Evolutionary conservation across 129 eudicot species (phyloP).

Genomic region (Sambucus nigra): DNA sequence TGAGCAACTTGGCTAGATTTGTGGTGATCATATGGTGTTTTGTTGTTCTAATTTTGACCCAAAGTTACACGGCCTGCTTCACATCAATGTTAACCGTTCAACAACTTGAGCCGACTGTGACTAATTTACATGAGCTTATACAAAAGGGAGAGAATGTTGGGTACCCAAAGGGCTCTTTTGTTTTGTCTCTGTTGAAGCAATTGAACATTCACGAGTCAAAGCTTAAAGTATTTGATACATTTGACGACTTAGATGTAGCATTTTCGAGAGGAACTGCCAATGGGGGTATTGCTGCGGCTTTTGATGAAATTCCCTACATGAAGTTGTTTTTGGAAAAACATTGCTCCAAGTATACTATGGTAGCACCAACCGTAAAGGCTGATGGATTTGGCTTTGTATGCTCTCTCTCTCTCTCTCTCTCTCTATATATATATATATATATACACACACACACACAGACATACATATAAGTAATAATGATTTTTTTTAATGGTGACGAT

Average conservation of each 20-base stretch:
- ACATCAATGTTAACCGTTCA: constrained; percentile 58
- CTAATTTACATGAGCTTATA: constrained; percentile 23
- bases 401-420: constrained; percentile 12
- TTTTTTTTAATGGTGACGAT: background rate
- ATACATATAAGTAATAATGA: background rate
- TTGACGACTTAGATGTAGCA: constrained; percentile 15
- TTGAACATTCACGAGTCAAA: constrained; percentile 18
- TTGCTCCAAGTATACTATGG: constrained; percentile 24
- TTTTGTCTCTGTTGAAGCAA: constrained; percentile 15
- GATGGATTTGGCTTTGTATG: constrained; percentile 51
- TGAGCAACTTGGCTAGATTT: constrained; percentile 41
- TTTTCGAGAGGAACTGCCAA: constrained; percentile 22
- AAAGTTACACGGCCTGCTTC: constrained; percentile 61
- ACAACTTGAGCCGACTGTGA: constrained; percentile 44
- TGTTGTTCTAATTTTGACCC: constrained; percentile 47
- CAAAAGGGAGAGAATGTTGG: constrained; percentile 29
- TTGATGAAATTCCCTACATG: constrained; percentile 29
- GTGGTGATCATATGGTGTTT: constrained; percentile 66
- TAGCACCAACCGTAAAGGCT: constrained; percentile 20
- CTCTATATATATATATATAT: background rate
- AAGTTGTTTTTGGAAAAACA: constrained; percentile 21
- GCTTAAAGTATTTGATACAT: background rate
- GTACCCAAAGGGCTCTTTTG: constrained; percentile 37
- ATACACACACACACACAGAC: background rate
- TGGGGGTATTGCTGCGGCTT: constrained; percentile 30